Evolutionary conservation across 2,329 filamentous ascomycete genomes (phyloP).

Genomic region (Penicillium sp.): DNA sequence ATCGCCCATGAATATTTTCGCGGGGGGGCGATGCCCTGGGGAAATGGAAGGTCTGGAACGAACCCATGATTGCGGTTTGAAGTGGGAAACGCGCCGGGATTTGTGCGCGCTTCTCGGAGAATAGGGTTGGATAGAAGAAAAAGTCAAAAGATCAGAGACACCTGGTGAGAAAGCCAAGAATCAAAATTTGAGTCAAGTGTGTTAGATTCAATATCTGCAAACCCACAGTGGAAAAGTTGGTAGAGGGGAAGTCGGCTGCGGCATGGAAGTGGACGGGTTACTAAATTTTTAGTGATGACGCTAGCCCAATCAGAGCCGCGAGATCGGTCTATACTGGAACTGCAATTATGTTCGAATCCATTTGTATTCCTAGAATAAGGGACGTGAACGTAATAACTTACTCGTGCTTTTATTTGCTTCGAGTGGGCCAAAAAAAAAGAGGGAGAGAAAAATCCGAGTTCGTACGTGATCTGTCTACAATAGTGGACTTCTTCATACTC

Average conservation of each 20-base stretch:
- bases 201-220: conserved; percentile 14
- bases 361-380: neutral
- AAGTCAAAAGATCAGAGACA: conserved; percentile 21
- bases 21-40: neutral
- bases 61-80: conserved; percentile 61
- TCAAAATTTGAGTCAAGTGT: conserved; percentile 25
- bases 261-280: conserved; percentile 32
- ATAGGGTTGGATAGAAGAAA: conserved; percentile 21
- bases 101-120: conserved; percentile 42
- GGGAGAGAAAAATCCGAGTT: neutral
- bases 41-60: conserved; percentile 25
- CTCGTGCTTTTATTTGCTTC: neutral
- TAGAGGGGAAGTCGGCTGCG: conserved; percentile 29
- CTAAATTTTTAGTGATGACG: conserved; percentile 45
- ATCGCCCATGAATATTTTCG: neutral
- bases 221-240: conserved; percentile 26
- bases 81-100: conserved; percentile 40
- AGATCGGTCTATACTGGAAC: conserved; percentile 10
- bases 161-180: conserved; percentile 20
- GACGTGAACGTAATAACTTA: neutral
- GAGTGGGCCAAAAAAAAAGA: rapidly evolving
- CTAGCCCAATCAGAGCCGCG: conserved; percentile 42
- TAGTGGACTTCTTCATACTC: neutral
- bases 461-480: neutral
- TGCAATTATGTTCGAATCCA: neutral